A percentile compares a stretch with the other conserved stretches of the same genome.
Evolutionary conservation across 352 stramenopile species (phyloP).

Genomic region (Pythium aquatile): DNA sequence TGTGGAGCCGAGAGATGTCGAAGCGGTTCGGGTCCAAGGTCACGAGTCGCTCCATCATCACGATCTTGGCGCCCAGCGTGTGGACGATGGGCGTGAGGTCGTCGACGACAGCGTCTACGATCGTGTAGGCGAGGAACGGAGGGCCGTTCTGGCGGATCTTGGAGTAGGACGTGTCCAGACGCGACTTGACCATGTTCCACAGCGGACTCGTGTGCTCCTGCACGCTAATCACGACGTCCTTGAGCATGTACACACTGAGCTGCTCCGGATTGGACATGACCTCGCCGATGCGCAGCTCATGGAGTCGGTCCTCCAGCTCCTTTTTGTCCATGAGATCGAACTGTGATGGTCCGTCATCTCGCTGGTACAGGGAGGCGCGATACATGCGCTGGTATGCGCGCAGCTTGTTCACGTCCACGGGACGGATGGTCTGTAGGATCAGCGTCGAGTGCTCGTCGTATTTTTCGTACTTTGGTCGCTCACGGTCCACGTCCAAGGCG

Average conservation of each 20-base stretch:
- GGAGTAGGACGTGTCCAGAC: constrained; percentile 76
- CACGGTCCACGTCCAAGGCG: constrained; percentile 69
- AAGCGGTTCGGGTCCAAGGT: constrained; percentile 57
- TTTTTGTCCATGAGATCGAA: constrained; percentile 68
- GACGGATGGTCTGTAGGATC: constrained; percentile 65
- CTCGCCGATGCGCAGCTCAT: constrained; percentile 50
- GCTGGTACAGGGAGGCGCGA: constrained; percentile 62
- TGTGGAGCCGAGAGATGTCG: constrained; percentile 51
- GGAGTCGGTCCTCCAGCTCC: constrained; percentile 57
- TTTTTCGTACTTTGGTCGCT: constrained; percentile 83
- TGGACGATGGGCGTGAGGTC: constrained; percentile 76
- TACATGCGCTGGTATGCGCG: constrained; percentile 75
- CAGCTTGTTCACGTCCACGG: constrained; percentile 48
- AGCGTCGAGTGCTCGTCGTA: constrained; percentile 86
- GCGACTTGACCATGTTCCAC: constrained; percentile 59
- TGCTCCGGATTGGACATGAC: constrained; percentile 79
- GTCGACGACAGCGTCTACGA: constrained; percentile 82
- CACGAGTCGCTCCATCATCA: constrained; percentile 67
- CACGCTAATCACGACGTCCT: constrained; percentile 73
- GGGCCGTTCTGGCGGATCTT: constrained; percentile 78
- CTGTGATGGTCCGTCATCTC: constrained; percentile 40
- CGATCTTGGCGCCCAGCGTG: constrained; percentile 68
- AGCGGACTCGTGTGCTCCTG: constrained; percentile 50
- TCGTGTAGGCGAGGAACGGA: constrained; percentile 71
- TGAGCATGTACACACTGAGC: constrained; percentile 72